Percentiles rank a stretch among this genome's conserved stretches.
Conservation (phyloP, 306 rosid species). For the Leucaena leucocephala region DNA sequence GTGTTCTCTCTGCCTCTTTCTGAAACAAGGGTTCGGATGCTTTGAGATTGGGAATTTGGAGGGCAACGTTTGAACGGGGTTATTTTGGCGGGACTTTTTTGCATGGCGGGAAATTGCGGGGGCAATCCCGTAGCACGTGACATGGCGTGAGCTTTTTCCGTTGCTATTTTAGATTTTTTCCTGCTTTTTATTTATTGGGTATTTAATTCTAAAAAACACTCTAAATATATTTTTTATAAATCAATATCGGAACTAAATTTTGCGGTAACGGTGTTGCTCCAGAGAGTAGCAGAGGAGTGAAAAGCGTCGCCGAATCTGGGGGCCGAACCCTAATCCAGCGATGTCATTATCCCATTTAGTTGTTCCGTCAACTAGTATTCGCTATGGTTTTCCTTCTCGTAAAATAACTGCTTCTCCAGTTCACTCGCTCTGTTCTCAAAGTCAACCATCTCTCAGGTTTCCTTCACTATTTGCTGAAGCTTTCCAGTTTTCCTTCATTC, state of each 20-base stretch:
- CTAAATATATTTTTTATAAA: too few relatives aligned
- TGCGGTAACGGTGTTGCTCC: background rate
- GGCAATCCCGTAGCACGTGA: background rate
- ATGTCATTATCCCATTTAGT: conserved; percentile 11
- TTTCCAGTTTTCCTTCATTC: background rate
- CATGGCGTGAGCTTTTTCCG: background rate
- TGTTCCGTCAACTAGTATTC: background rate
- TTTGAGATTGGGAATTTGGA: conserved; percentile 27
- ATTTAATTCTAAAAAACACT: too few relatives aligned
- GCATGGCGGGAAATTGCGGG: background rate
- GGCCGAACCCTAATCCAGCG: conserved; percentile 29
- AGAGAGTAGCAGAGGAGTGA: background rate
- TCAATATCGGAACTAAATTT: background rate
- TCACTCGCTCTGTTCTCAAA: conserved; percentile 41
- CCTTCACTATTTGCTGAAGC: background rate
- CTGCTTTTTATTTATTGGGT: too few relatives aligned
- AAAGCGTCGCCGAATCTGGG: background rate
- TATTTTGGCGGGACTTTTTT: background rate
- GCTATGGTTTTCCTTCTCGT: conserved; percentile 18
- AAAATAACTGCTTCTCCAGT: conserved; percentile 17
- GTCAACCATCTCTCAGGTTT: conserved; percentile 62
- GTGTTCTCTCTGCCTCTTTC: conserved; percentile 16
- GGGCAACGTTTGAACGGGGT: background rate
- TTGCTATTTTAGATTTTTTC: background rate
- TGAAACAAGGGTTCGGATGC: conserved; percentile 15